Percentiles rank a stretch among this genome's conserved stretches.
Conservation (phyloP, 306 rosid species). For the Quercus ilex region DNA sequence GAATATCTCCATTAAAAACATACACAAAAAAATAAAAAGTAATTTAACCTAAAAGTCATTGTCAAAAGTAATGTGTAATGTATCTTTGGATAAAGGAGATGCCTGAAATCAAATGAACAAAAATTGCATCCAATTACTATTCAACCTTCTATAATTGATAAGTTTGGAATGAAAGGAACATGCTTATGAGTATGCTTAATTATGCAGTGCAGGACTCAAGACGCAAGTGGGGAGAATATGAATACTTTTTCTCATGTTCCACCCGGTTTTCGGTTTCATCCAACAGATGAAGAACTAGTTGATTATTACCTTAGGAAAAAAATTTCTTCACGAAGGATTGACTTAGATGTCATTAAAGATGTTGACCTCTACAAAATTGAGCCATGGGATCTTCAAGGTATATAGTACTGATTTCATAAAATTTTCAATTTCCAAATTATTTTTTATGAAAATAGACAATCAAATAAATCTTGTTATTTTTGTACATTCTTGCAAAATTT, state of each 20-base stretch:
- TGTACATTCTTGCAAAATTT: background rate
- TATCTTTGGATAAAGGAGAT: too few species aligned
- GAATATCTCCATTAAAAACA: too few species aligned
- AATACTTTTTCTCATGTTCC: constrained; percentile 69
- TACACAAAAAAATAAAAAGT: too few species aligned
- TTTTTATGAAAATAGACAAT: background rate
- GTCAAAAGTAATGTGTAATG: too few species aligned
- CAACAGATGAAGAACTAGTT: constrained; percentile 95
- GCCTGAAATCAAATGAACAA: too few species aligned
- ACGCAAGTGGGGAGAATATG: constrained; percentile 34
- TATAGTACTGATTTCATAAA: constrained; percentile 7
- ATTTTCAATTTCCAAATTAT: background rate
- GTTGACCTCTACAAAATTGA: constrained; percentile 93
- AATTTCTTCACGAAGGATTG: constrained; percentile 66
- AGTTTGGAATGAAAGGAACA: background rate
- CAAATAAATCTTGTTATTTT: background rate
- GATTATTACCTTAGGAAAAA: constrained; percentile 90
- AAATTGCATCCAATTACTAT: background rate
- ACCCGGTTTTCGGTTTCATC: constrained; percentile 95
- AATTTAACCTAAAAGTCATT: too few species aligned
- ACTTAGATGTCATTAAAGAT: constrained; percentile 85
- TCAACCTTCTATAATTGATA: background rate
- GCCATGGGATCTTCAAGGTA: constrained; percentile 97
- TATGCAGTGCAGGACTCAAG: constrained; percentile 33
- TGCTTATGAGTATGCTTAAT: background rate